Percentiles rank a stretch among this genome's conserved stretches.
phyloP scores from a whole-genome alignment of 495 filamentous ascomycete species.

The Bathelium albidoporum region DNA sequence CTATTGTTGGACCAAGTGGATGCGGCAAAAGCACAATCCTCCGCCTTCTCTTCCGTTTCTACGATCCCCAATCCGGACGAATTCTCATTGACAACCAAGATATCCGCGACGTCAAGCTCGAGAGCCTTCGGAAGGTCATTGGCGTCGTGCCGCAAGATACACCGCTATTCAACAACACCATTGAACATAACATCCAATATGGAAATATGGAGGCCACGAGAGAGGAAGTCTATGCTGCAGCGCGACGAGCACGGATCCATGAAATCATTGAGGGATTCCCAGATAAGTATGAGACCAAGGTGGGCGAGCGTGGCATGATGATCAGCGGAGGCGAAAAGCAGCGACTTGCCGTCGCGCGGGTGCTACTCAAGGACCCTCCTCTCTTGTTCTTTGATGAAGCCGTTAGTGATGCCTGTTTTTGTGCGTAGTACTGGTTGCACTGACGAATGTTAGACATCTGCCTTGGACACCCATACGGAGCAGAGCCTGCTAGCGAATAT shows the following conservation, averaged over 20 bases:
- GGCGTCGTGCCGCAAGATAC: slow-evolving; percentile 97
- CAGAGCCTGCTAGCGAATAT: slow-evolving; percentile 86
- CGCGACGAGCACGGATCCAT: slow-evolving; percentile 72
- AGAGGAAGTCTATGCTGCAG: slow-evolving; percentile 64
- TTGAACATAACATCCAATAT: slow-evolving; percentile 91
- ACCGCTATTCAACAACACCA: slow-evolving; percentile 89
- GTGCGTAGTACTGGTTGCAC: neutral
- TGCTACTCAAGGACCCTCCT: slow-evolving; percentile 86
- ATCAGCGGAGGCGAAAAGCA: slow-evolving; percentile 95
- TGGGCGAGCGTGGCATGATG: slow-evolving; percentile 97
- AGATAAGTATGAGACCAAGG: slow-evolving; percentile 81
- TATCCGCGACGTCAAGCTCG: slow-evolving; percentile 67
- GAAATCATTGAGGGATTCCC: slow-evolving; percentile 68
- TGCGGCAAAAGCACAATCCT: slow-evolving; percentile 95
- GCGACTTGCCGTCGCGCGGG: slow-evolving; percentile 71
- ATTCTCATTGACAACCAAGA: slow-evolving; percentile 93
- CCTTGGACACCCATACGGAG: slow-evolving; percentile 92
- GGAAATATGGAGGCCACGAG: slow-evolving; percentile 71
- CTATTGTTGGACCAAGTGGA: slow-evolving; percentile 87
- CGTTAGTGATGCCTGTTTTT: slow-evolving; percentile 35
- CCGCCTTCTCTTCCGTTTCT: slow-evolving; percentile 84
- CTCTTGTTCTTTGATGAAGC: slow-evolving; percentile 96
- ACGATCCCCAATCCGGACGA: slow-evolving; percentile 77
- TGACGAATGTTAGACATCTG: slow-evolving; percentile 53
- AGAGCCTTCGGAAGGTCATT: slow-evolving; percentile 75